Base-by-base conservation (phyloP, 345 rosid genomes). In the Boechera divaricarpa region DNA sequence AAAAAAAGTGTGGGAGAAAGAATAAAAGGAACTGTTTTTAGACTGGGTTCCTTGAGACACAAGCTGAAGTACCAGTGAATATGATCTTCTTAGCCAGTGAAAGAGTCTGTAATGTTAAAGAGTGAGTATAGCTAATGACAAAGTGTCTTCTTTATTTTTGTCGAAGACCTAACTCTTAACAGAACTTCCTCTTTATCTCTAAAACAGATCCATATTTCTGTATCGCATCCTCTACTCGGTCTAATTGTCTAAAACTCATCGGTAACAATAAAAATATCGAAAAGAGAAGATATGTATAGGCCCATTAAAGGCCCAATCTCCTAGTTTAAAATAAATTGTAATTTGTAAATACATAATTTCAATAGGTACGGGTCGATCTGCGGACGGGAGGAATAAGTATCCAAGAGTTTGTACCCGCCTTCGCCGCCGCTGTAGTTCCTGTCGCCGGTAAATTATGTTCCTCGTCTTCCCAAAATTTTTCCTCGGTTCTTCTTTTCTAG, bases 381-480 rank as follows among this genome's bases (percentile, higher is more conserved):
- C n/a, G 70, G 76, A 45, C 28, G 59, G 13, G 52, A 59, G 52
- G 66, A 60, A 54, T 24, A 53, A 7, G 21, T 45, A 52, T 31
- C 63, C 10, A n/a, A 69, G 45, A 41, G 32, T 32, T 48, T 53
- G 48, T 69, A 8, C 70, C 53, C 54, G 63, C 38, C 74, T 69
- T 53, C 57, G 64, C 57, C 63, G 44, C 16, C 47, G 31, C 61
- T 45, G 26, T 24, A 6, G 33, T 33, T 33, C 63, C 10, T 60
- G 16, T 54, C 80, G 75, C 70, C 80, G 76, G 80, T 70, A 47
- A 77, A 28, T 70, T 45, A n/a, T 33, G 48, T 58, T 48, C n/a
- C 13, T 56, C 66, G 15, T 59, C 47, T 38, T 32, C 44, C 35
- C 21, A 8, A 29, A 2, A 0, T 47, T 9, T 7, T 5, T 13